Evolutionary conservation across 192 early-diverging fungal genomes (phyloP).

Genomic region (Coemansia sp.): DNA sequence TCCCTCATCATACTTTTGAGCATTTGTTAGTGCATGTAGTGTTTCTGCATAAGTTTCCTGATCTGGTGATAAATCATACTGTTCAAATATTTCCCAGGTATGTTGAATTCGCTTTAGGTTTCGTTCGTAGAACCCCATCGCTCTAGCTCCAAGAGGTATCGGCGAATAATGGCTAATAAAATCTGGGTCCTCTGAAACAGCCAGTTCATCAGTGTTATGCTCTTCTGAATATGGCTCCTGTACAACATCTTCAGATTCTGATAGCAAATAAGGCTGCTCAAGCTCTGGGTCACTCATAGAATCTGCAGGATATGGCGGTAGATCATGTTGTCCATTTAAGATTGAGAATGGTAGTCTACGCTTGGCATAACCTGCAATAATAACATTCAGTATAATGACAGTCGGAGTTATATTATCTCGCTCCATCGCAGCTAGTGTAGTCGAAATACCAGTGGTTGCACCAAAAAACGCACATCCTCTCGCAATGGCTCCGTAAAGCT

Average conservation of each 20-base stretch:
- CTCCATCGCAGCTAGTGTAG: conserved; percentile 14
- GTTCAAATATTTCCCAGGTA: conserved; percentile 26
- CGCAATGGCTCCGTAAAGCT: conserved; percentile 25
- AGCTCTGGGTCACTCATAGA: background rate
- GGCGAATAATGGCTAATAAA: background rate
- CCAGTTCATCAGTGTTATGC: background rate
- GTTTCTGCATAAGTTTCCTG: conserved; percentile 15
- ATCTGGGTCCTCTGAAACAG: background rate
- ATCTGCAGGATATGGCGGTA: background rate
- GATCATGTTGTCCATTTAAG: conserved; percentile 7
- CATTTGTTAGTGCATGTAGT: conserved; percentile 17
- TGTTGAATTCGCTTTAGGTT: conserved; percentile 16
- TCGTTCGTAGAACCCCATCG: conserved; percentile 4
- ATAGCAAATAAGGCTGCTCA: background rate
- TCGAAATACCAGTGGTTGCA: conserved; percentile 13
- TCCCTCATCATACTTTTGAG: conserved; percentile 9
- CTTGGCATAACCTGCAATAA: conserved; percentile 8
- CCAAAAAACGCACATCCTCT: conserved; percentile 22
- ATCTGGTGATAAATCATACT: conserved; percentile 8
- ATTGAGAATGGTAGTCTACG: background rate
- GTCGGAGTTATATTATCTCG: background rate
- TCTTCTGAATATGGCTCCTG: background rate
- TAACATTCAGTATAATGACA: conserved; percentile 6
- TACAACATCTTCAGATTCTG: background rate
- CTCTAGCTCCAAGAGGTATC: background rate